Base-by-base conservation (phyloP, 805 yeast species). In the Pichia kluyveri region DNA sequence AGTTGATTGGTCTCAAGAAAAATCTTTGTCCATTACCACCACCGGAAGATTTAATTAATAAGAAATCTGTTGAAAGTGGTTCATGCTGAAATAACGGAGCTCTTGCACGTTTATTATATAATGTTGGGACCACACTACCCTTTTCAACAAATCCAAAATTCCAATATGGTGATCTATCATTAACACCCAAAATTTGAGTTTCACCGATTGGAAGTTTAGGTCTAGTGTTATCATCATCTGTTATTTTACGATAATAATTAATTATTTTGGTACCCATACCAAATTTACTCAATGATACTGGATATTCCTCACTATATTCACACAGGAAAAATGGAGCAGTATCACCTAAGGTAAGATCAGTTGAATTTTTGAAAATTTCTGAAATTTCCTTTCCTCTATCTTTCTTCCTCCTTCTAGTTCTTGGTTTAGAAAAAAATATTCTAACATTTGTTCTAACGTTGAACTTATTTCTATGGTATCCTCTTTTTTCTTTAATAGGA, bases 141-240 rank as follows among this genome's bases (percentile, higher is more conserved):
- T 89, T 86, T 42, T 88, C 96, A 8, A 93, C 98, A 68, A 85
- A 86, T 1, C 99, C 99, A 69, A 89, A 93, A 63, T 90, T 93
- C 98, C 99, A 93, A 62, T 93, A 93, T 12, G 99, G 97, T 8
- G 96, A 86, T 57, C 95, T 76, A 66, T 93, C 99, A 61, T 90
- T 96, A 1, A 87, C 86, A n/a, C 96, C 97, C 37, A 93, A 70
- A 3, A 93, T 96, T 66, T 86, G 93, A 0, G 98, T 93, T 62
- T 93, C 99, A 41, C 99, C 99, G 40, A 89, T 74, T 1, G 87
- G 77, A 28, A 89, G 71, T 59, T 90, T 91, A 0, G 98, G 98
- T 51, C 98, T 77, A 6, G 85, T 73, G 5, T 79, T 76, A 62
- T 93, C 99, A 44, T 86, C 89, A 15, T 83, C 88, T 50, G 72